These are phyloP conservation scores for Cymbomonas tetramitiformis DNA, from an alignment of 139 green algal genomes.

Conservation along the genomic window DNA sequence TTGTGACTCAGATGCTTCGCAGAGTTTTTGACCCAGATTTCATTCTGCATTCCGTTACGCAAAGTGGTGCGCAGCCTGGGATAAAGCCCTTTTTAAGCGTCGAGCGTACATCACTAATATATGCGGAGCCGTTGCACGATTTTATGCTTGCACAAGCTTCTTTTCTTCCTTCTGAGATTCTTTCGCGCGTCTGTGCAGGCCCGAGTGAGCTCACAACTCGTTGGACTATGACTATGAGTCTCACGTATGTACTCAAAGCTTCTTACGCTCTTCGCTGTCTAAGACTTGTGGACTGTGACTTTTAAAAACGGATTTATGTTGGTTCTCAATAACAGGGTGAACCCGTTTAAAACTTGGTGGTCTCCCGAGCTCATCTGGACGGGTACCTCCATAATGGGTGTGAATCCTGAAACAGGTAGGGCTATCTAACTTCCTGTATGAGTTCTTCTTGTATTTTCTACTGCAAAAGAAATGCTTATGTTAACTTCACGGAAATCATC, in stretches of 20 bases:
- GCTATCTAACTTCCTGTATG: slow-evolving; percentile 12
- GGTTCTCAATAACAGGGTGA: not conserved
- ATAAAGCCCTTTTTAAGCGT: not conserved
- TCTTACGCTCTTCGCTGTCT: too few species aligned
- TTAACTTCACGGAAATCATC: too few species aligned
- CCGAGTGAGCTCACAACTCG: slow-evolving; percentile 46
- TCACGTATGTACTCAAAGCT: too few species aligned
- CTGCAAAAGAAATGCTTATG: too few species aligned
- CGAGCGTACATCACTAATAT: too few species aligned
- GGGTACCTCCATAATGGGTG: slow-evolving; percentile 42
- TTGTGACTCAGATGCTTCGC: slow-evolving; percentile 36
- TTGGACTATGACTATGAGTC: slow-evolving; percentile 44
- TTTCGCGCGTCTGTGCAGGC: not conserved
- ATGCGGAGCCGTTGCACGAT: too few species aligned
- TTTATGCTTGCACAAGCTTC: too few species aligned
- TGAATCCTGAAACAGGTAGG: slow-evolving; percentile 41
- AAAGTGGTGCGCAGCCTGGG: slow-evolving; percentile 3
- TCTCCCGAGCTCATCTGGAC: slow-evolving; percentile 44
- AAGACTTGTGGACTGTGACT: too few species aligned
- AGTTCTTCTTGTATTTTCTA: not conserved
- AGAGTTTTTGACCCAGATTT: slow-evolving; percentile 52
- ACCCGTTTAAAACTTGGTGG: slow-evolving; percentile 30
- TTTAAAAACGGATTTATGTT: slow-evolving; percentile 29
- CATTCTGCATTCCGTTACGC: slow-evolving; percentile 41
- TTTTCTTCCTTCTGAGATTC: too few species aligned